These are phyloP conservation scores for Septoria linicola DNA, from an alignment of 2,329 filamentous ascomycete genomes.

Conservation along the genomic window DNA sequence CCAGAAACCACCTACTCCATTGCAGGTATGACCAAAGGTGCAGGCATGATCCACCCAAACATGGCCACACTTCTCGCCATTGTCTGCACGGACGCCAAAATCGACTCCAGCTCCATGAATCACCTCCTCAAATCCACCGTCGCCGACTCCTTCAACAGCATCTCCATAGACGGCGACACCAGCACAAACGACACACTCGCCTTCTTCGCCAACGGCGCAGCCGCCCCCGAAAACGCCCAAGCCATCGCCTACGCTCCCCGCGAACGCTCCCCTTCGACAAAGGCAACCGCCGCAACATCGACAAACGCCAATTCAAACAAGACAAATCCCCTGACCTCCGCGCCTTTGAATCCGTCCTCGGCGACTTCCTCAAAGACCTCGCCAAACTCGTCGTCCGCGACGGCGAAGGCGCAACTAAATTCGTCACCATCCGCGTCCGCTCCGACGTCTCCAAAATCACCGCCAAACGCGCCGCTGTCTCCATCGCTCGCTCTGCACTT, in stretches of 20 bases:
- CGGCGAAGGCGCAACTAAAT: constrained; percentile 96
- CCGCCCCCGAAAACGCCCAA: constrained; percentile 39
- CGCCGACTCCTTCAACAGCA: constrained; percentile 88
- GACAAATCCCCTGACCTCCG: not conserved
- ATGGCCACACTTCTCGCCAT: constrained; percentile 95
- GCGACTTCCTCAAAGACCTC: constrained; percentile 75
- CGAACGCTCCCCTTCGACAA: not conserved
- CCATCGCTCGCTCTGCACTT: constrained; percentile 85
- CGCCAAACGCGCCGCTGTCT: constrained; percentile 76
- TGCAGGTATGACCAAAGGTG: constrained; percentile 94
- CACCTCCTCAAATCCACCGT: constrained; percentile 69
- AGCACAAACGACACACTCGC: constrained; percentile 97
- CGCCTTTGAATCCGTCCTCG: constrained; percentile 59
- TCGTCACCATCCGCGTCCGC: constrained; percentile 81
- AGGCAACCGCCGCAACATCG: not conserved
- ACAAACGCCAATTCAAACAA: not conserved
- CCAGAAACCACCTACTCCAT: constrained; percentile 74
- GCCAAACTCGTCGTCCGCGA: constrained; percentile 93
- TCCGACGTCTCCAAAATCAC: constrained; percentile 34
- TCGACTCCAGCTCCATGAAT: constrained; percentile 68
- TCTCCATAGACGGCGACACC: constrained; percentile 95
- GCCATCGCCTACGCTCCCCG: constrained; percentile 4
- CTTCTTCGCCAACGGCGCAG: constrained; percentile 91
- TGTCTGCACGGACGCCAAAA: constrained; percentile 84
- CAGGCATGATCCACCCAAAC: constrained; percentile 98